phyloP scores from a whole-genome alignment of 1,284 basidiomycete species.

The Trichosporon sp. region DNA sequence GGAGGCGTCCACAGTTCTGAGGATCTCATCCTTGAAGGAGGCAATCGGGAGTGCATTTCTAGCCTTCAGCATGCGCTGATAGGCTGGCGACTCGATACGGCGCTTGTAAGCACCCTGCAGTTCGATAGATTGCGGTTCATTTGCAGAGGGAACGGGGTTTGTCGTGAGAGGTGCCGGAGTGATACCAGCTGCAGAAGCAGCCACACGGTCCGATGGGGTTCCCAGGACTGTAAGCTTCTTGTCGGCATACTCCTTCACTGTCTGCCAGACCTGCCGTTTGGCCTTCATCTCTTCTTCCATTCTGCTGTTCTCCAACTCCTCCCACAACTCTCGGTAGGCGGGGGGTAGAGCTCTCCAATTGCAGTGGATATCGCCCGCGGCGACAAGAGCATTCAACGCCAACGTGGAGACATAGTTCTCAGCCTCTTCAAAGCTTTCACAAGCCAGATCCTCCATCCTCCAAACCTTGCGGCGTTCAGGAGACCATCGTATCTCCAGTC shows the following conservation, averaged over 20 bases:
- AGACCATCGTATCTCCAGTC: conserved; percentile 68
- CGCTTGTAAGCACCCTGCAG: conserved; percentile 60
- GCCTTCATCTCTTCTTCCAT: conserved; percentile 61
- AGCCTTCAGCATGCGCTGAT: conserved; percentile 66
- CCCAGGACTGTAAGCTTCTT: conserved; percentile 49
- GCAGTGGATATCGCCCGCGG: conserved; percentile 36
- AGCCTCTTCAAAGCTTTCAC: conserved; percentile 70
- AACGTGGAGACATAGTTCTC: conserved; percentile 86
- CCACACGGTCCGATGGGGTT: too few species aligned
- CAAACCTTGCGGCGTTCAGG: conserved; percentile 62
- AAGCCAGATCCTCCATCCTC: conserved; percentile 81
- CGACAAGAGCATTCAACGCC: conserved; percentile 72
- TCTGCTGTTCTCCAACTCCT: conserved; percentile 70
- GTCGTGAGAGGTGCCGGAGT: not conserved
- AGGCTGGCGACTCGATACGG: conserved; percentile 61
- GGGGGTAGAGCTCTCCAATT: conserved; percentile 64
- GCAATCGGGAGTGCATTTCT: conserved; percentile 84
- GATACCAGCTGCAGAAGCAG: not conserved
- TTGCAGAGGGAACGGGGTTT: not conserved
- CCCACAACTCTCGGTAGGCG: conserved; percentile 85
- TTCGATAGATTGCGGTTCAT: conserved; percentile 26
- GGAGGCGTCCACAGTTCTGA: conserved; percentile 65
- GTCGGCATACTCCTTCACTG: conserved; percentile 61
- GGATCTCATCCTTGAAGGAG: conserved; percentile 70
- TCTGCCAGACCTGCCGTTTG: conserved; percentile 68